Conservation (phyloP, 352 stramenopile genomes). For the Phytophthora pluvialis region DNA sequence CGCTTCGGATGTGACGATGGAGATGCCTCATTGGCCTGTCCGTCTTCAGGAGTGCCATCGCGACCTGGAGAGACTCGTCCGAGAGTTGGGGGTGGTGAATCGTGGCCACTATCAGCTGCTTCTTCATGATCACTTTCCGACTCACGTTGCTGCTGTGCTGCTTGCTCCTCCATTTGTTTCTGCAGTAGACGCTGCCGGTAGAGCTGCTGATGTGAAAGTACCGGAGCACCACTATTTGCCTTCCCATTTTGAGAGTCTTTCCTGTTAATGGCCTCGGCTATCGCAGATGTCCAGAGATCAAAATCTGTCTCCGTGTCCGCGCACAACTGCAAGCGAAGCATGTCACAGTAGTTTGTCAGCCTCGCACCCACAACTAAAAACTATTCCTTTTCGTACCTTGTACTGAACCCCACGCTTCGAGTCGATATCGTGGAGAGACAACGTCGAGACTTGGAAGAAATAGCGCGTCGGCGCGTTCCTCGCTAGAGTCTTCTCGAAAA, state of each 20-base stretch:
- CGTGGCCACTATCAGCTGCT: slow-evolving; percentile 11
- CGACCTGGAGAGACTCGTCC: slow-evolving; percentile 4
- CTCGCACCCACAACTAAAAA: slow-evolving; percentile 6
- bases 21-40: slow-evolving; percentile 6
- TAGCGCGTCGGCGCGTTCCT: slow-evolving; percentile 80
- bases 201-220: slow-evolving; percentile 76
- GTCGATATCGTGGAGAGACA: slow-evolving; percentile 78
- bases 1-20: slow-evolving; percentile 18
- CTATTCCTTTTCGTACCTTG: slow-evolving; percentile 53
- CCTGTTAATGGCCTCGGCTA: slow-evolving; percentile 77
- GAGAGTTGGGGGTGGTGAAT: slow-evolving; percentile 14
- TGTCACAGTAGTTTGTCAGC: slow-evolving; percentile 21
- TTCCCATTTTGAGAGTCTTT: slow-evolving; percentile 56
- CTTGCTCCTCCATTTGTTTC: slow-evolving; percentile 47
- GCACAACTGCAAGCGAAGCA: slow-evolving; percentile 53
- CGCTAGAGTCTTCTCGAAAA: slow-evolving; percentile 84
- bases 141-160: slow-evolving; percentile 25
- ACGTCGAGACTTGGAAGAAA: slow-evolving; percentile 86
- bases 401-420: slow-evolving; percentile 85
- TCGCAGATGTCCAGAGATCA: slow-evolving; percentile 79
- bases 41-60: neutral
- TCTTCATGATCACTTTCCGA: slow-evolving; percentile 12
- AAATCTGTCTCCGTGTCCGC: slow-evolving; percentile 81
- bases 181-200: slow-evolving; percentile 76
- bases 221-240: slow-evolving; percentile 28